Base-by-base conservation (phyloP, 139 green algal genomes). In the Asterochloris erici region DNA sequence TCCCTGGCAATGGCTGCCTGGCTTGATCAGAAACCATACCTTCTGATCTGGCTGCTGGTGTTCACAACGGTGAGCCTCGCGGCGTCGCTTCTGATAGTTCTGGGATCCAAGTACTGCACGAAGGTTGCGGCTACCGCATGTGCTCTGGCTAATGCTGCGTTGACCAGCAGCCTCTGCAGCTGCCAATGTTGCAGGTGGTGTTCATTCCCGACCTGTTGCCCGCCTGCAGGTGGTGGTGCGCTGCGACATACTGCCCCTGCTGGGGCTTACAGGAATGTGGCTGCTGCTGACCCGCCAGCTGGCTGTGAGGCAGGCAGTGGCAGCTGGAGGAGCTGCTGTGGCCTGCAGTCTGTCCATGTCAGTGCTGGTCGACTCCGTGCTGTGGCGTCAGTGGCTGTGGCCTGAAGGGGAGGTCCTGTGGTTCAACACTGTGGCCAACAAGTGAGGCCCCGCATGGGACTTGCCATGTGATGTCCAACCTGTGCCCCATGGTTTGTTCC, bases 341-440 rank as follows among this genome's bases (percentile, higher is more conserved):
- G 76, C 61, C 60, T 69, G 76, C 76, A 80, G 23, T 80, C 60
- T 80, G 76, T 80, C 54, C 0, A 29, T 82, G 63, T 92, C 86
- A 12, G 83, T 94, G 15, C 29, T 71, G n/a, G 74, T 95, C 12
- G 93, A 98, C 81, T 96, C 92, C 17, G 28, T 85, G 16, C 78
- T 96, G 21, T 98, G 94, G 94, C 47, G 84, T 26, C 84, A 92
- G 24, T 88, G 74, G 86, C 62, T 97, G 28, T 98, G 94, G 94
- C 94, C 94, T 17, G 94, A 98, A 85, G 89, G 90, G 10, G 87
- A 91, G 75, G 94, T 98, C 24, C 85, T 98, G 6, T 93, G 86
- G 77, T 98, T 97, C 90, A 98, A 98, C 86, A 95, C 92, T 9
- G 86, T 86, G 70, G 74, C 90, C 1, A 93, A 95, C 82, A 92